Conservation (phyloP, 371 early-diverging fungal genomes). For the Entomophthora muscae region DNA sequence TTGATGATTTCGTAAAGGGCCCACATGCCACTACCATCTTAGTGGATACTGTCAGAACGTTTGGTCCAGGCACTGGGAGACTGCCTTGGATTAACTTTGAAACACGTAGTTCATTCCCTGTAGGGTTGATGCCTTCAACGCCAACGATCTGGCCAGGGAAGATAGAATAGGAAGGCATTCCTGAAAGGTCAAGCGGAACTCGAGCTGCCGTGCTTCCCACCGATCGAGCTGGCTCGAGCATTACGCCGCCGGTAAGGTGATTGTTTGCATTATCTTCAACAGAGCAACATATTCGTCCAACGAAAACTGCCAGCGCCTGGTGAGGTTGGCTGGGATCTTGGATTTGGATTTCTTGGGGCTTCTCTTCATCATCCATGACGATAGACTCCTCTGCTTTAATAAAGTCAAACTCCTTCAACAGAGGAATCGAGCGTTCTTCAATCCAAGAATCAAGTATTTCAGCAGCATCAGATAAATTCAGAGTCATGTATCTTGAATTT, state of each 20-base stretch:
- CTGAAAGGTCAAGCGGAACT: not conserved
- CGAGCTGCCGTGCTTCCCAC: not conserved
- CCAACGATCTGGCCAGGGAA: slow-evolving; percentile 18
- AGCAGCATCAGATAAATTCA: not conserved
- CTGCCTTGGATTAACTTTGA: not conserved
- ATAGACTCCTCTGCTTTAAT: not conserved
- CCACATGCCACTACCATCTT: not conserved
- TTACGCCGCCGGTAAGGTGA: not conserved
- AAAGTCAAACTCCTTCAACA: not conserved
- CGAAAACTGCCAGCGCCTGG: not conserved
- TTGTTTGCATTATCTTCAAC: not conserved
- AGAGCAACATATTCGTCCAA: not conserved
- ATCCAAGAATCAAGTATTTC: not conserved
- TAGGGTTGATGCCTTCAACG: not conserved
- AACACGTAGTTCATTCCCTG: not conserved
- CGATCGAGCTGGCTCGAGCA: not conserved
- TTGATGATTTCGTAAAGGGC: not conserved
- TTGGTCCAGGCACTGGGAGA: not conserved
- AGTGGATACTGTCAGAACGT: not conserved
- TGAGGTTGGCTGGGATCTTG: not conserved
- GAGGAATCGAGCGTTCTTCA: not conserved
- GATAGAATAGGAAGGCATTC: not conserved
- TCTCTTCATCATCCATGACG: not conserved
- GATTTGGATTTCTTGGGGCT: not conserved
- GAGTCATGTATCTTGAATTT: not conserved